phyloP scores from a whole-genome alignment of 352 stramenopile species.

The Phytophthora constricta region DNA sequence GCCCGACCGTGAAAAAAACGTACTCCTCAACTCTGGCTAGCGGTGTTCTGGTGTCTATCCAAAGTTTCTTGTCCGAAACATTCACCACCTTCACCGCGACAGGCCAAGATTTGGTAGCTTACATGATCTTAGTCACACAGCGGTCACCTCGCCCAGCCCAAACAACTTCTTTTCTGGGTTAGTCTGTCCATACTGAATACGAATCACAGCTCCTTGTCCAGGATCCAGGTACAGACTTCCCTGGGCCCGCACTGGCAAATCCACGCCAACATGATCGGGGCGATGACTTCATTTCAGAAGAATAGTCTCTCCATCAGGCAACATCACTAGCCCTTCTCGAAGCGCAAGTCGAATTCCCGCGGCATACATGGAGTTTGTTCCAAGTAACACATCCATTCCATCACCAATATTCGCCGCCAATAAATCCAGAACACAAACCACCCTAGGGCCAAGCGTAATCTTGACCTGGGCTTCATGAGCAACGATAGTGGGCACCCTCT shows the following conservation, averaged over 20 bases:
- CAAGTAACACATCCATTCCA: conserved; percentile 27
- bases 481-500: conserved; percentile 18
- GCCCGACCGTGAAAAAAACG: neutral
- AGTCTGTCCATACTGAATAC: neutral
- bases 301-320: neutral
- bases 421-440: conserved; percentile 17
- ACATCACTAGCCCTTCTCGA: neutral
- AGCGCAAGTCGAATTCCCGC: conserved; percentile 20
- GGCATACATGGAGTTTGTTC: conserved; percentile 39
- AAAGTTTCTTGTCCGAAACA: neutral
- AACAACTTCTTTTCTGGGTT: neutral
- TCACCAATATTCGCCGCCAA: conserved; percentile 32
- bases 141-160: neutral
- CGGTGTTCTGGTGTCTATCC: no score
- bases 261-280: neutral
- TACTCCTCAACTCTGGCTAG: no score
- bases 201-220: neutral
- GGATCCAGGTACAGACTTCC: neutral
- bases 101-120: neutral
- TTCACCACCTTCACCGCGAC: neutral
- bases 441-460: conserved; percentile 21
- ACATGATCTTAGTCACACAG: neutral
- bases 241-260: neutral
- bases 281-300: neutral
- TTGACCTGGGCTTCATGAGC: conserved; percentile 6